phyloP scores from a whole-genome alignment of 1,284 basidiomycete species.

The Heterobasidion parviporum region DNA sequence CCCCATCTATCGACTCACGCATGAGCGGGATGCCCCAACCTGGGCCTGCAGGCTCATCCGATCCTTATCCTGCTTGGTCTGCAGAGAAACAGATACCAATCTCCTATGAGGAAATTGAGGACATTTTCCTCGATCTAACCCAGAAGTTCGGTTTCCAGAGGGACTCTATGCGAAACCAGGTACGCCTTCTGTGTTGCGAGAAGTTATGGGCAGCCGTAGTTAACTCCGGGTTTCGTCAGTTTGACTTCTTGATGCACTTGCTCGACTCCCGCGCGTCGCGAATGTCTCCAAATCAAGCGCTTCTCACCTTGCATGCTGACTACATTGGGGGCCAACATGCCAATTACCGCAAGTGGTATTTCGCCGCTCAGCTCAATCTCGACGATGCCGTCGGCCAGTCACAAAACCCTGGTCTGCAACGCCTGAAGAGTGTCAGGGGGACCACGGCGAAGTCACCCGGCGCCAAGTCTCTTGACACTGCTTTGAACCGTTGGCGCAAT shows the following conservation, averaged over 20 bases:
- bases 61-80: slow-evolving; percentile 94
- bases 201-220: neutral
- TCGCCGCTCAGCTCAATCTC: slow-evolving; percentile 97
- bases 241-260: slow-evolving; percentile 97
- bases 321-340: slow-evolving; percentile 98
- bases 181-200: slow-evolving; percentile 24
- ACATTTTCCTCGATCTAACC: slow-evolving; percentile 96
- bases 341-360: slow-evolving; percentile 99
- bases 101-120: slow-evolving; percentile 98
- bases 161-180: slow-evolving; percentile 89
- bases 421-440: slow-evolving; percentile 78
- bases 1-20: slow-evolving; percentile 29
- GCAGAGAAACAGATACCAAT: slow-evolving; percentile 92
- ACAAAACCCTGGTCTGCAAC: slow-evolving; percentile 88
- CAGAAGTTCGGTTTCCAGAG: slow-evolving; percentile 99
- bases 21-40: slow-evolving; percentile 29
- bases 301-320: slow-evolving; percentile 94
- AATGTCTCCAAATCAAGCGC: slow-evolving; percentile 96
- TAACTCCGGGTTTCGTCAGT: slow-evolving; percentile 35
- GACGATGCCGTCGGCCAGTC: slow-evolving; percentile 97
- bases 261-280: slow-evolving; percentile 96
- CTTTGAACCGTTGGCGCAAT: slow-evolving; percentile 90
- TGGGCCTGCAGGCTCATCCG: slow-evolving; percentile 44
- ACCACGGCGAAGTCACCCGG: slow-evolving; percentile 46
- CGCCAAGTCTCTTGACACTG: slow-evolving; percentile 87